Base-by-base conservation (phyloP, 768 basidiomycete genomes). In the Pisolithus marmoratus region DNA sequence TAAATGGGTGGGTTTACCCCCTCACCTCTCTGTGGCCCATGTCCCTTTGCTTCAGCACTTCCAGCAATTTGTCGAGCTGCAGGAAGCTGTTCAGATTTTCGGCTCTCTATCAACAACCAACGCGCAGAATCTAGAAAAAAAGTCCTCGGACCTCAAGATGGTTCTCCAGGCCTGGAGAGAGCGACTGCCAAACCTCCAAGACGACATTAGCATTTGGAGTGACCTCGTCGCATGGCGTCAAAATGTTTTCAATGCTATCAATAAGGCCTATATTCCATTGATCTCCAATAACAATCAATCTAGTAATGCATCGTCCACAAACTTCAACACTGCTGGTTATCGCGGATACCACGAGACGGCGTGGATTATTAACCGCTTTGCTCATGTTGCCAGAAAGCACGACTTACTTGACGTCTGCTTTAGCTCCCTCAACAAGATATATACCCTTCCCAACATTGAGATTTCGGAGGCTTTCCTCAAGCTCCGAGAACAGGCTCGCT, bases 341-440 rank as follows among this genome's bases (percentile, higher is more conserved):
- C 82, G 96, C 47, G 96, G 96, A 8, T 97, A 91, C 67, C 96
- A 99, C 64, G 96, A 99, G 73, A 98, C 94, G 0, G 96, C 96
- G 7, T 99, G 96, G 96, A 98, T 96, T 64, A 97, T 98, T 74
- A 99, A 99, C 66, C 87, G 96, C 15, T 98, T 99, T 63, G 96
- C 96, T 8, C 95, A 99, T 70, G 94, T 97, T 50, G 96, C 96
- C 20, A 81, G 96, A 52, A 95, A 98, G 70, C 96, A 99, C 63
- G 90, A 94, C 55, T 79, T 99, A 7, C 78, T 94, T 42, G 96
- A 99, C 45, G 96, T 96, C 38, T 98, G 96, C 74, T 92, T 91
- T 71, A 90, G 80, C 5, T 89, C 90, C 2, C 77, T 99, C 62
- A 94, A 88, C 68, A 97, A 94, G 72, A 99, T 99, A 58, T 99